Evolutionary conservation across 345 rosid genomes (phyloP).

Genomic region (Eucalyptus leucophloia): DNA sequence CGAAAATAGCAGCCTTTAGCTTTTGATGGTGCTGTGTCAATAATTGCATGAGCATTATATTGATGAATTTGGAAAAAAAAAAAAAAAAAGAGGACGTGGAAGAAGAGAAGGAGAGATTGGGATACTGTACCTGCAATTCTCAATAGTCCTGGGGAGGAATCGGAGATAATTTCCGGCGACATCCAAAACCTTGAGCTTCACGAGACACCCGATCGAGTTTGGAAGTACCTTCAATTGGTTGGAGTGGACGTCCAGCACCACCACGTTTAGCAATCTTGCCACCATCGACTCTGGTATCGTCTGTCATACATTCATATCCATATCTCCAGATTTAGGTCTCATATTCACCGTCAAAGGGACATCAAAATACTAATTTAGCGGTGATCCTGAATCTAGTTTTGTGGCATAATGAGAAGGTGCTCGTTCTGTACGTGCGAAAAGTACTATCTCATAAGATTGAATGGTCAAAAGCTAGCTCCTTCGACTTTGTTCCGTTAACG

Average conservation of each 20-base stretch:
- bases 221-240: slow-evolving; percentile 72
- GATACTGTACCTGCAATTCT: slow-evolving; percentile 59
- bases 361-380: background rate
- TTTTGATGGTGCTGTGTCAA: background rate
- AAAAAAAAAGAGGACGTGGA: background rate
- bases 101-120: background rate
- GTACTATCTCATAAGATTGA: background rate
- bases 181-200: slow-evolving; percentile 65
- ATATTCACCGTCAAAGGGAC: background rate
- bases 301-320: slow-evolving; percentile 13
- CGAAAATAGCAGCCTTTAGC: background rate
- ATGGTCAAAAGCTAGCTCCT: background rate
- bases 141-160: slow-evolving; percentile 53
- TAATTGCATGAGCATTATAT: background rate
- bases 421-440: background rate
- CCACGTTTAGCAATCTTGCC: slow-evolving; percentile 67
- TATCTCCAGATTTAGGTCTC: background rate
- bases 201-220: slow-evolving; percentile 78
- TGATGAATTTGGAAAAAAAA: background rate
- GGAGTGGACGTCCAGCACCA: slow-evolving; percentile 71
- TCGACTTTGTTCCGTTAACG: background rate
- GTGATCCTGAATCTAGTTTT: too few relatives aligned
- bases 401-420: background rate
- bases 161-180: slow-evolving; percentile 70
- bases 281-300: slow-evolving; percentile 73